phyloP scores from a whole-genome alignment of 371 early-diverging fungal genomes.

The Actinomucor elegans region DNA sequence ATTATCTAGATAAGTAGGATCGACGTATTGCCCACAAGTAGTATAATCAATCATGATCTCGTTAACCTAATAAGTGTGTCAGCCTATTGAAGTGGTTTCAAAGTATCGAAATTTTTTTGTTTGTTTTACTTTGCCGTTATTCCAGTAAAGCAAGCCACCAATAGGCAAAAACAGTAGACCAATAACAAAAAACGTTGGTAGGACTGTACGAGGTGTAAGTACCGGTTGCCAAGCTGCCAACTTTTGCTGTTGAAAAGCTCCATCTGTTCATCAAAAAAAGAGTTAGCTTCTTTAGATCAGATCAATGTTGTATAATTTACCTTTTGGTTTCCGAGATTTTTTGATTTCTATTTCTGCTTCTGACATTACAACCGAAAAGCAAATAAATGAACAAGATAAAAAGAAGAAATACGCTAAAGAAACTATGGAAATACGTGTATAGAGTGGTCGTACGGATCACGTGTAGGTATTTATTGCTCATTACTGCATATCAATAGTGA shows the following conservation, averaged over 20 bases:
- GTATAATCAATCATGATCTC: constrained; percentile 94
- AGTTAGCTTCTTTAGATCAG: too few species aligned
- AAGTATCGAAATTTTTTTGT: too few species aligned
- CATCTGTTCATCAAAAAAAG: too few species aligned
- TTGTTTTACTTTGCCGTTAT: constrained; percentile 58
- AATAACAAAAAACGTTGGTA: constrained; percentile 89
- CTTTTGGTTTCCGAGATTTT: background rate
- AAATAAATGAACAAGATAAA: background rate
- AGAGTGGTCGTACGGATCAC: background rate
- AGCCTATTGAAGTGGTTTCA: too few species aligned
- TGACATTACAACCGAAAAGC: background rate
- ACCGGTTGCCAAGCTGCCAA: constrained; percentile 98
- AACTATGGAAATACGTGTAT: background rate
- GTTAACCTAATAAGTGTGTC: constrained; percentile 62
- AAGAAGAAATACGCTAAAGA: background rate
- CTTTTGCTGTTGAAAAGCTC: constrained; percentile 96
- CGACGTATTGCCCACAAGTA: constrained; percentile 58
- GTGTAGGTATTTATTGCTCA: background rate
- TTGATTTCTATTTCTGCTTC: background rate
- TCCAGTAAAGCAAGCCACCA: constrained; percentile 80
- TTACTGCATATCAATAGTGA: background rate
- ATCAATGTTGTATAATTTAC: too few species aligned
- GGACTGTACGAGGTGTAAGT: constrained; percentile 90
- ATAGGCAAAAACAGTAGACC: constrained; percentile 92
- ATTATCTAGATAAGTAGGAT: constrained; percentile 31